phyloP scores from a whole-genome alignment of 1,139 yeast species.

The Geotrichum reessii region DNA sequence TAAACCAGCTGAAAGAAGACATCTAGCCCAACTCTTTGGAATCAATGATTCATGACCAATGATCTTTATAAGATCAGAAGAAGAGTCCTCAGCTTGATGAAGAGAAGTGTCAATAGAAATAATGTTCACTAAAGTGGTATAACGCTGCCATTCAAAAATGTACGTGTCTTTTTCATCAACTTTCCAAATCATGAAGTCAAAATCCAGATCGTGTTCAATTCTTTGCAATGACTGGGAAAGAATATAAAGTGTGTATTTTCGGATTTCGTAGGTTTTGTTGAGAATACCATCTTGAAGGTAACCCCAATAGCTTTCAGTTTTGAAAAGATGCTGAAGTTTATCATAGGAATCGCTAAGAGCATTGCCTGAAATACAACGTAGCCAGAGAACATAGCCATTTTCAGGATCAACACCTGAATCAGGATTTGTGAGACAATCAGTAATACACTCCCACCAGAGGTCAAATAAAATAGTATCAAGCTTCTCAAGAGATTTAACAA shows the following conservation, averaged over 20 bases:
- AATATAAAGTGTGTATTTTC: conserved; percentile 67
- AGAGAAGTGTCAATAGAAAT: conserved; percentile 79
- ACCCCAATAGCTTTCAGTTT: conserved; percentile 51
- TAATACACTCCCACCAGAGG: conserved; percentile 18
- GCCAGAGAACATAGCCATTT: conserved; percentile 28
- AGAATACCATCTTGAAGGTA: conserved; percentile 53
- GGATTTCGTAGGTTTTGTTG: conserved; percentile 57
- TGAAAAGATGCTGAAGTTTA: conserved; percentile 38
- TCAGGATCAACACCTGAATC: conserved; percentile 17
- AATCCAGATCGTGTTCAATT: conserved; percentile 40
- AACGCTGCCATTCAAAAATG: conserved; percentile 63
- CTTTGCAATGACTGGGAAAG: conserved; percentile 55
- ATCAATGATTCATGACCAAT: conserved; percentile 50
- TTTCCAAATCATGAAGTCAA: conserved; percentile 48
- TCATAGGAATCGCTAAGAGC: conserved; percentile 24
- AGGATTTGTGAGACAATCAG: conserved; percentile 4
- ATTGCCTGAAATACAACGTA: conserved; percentile 24
- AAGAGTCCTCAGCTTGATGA: conserved; percentile 80
- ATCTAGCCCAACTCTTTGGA: conserved; percentile 65
- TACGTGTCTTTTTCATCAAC: conserved; percentile 31
- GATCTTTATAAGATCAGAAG: conserved; percentile 53
- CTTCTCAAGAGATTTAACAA: conserved; percentile 7
- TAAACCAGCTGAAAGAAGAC: conserved; percentile 69
- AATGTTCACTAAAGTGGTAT: conserved; percentile 68
- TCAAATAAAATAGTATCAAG: conserved; percentile 12